A percentile compares a stretch with the other conserved stretches of the same genome.
Evolutionary conservation across 805 yeast genomes (phyloP).

Genomic region (Candida arabinofermentans): DNA sequence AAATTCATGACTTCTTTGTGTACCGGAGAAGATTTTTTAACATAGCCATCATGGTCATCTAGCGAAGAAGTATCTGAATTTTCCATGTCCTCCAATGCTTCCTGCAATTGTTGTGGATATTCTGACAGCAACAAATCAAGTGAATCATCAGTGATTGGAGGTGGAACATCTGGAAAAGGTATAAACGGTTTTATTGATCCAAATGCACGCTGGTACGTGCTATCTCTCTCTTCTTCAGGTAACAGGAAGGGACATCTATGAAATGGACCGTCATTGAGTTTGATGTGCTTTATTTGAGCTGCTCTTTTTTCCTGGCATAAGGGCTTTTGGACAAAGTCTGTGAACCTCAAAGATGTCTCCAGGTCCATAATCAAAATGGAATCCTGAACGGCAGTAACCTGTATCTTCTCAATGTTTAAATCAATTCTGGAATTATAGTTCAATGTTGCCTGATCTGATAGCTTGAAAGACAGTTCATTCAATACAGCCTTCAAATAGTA

Average conservation of each 20-base stretch:
- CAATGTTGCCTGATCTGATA: slow-evolving; percentile 68
- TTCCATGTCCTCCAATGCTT: slow-evolving; percentile 10
- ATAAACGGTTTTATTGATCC: slow-evolving; percentile 57
- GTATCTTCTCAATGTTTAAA: slow-evolving; percentile 45
- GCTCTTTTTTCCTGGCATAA: slow-evolving; percentile 42
- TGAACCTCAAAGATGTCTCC: slow-evolving; percentile 54
- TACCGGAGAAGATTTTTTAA: background rate
- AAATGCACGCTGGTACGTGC: slow-evolving; percentile 42
- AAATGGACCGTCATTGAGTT: slow-evolving; percentile 75
- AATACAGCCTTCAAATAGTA: slow-evolving; percentile 23
- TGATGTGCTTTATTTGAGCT: slow-evolving; percentile 62
- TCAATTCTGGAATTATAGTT: slow-evolving; percentile 57
- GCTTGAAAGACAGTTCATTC: slow-evolving; percentile 32
- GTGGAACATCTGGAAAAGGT: slow-evolving; percentile 58
- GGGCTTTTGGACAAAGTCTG: slow-evolving; percentile 55
- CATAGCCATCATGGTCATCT: slow-evolving; percentile 1
- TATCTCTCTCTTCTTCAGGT: slow-evolving; percentile 43
- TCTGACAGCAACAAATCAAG: slow-evolving; percentile 38
- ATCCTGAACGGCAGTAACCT: slow-evolving; percentile 19
- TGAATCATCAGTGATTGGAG: slow-evolving; percentile 52
- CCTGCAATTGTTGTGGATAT: slow-evolving; percentile 24
- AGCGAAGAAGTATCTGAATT: slow-evolving; percentile 4
- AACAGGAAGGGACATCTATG: slow-evolving; percentile 76
- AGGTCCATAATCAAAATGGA: slow-evolving; percentile 35
- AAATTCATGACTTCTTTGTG: slow-evolving; percentile 12